Evolutionary conservation across 305 asterid genomes (phyloP).

Genomic region (Fraxinus angustifolia): DNA sequence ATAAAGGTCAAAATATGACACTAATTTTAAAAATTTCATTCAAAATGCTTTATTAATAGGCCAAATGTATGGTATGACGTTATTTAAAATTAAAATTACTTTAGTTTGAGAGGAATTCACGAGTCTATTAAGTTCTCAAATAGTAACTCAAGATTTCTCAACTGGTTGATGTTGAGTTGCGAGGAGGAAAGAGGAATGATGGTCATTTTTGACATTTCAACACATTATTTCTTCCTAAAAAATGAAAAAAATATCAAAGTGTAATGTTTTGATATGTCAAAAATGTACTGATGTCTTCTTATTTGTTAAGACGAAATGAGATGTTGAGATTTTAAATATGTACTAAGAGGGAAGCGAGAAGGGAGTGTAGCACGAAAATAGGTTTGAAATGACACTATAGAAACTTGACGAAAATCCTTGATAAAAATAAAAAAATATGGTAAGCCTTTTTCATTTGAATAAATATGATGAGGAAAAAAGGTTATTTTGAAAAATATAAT

Average conservation of each 20-base stretch:
- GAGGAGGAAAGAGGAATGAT: too few species aligned
- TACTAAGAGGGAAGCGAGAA: not conserved
- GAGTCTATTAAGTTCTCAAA: not conserved
- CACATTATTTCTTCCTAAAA: not conserved
- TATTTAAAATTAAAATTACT: too few species aligned
- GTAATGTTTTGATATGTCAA: not conserved
- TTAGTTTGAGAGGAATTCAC: not conserved
- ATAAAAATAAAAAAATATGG: not conserved
- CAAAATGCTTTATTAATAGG: not conserved
- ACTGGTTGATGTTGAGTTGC: not conserved
- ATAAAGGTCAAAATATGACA: not conserved
- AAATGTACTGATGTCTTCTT: too few species aligned
- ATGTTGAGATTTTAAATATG: too few species aligned
- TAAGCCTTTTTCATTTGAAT: not conserved
- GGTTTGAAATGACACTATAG: not conserved
- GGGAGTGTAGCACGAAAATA: not conserved
- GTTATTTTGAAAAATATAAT: not conserved
- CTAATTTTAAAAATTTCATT: not conserved
- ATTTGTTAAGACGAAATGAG: too few species aligned
- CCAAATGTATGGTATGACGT: not conserved
- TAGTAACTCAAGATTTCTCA: not conserved
- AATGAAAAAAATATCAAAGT: not conserved
- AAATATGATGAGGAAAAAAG: not conserved
- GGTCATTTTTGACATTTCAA: not conserved
- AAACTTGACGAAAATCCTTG: not conserved